A percentile compares a stretch with the other conserved stretches of the same genome.
These are phyloP conservation scores for Leccinellum luteum DNA, from an alignment of 768 basidiomycete genomes.

Conservation along the genomic window DNA sequence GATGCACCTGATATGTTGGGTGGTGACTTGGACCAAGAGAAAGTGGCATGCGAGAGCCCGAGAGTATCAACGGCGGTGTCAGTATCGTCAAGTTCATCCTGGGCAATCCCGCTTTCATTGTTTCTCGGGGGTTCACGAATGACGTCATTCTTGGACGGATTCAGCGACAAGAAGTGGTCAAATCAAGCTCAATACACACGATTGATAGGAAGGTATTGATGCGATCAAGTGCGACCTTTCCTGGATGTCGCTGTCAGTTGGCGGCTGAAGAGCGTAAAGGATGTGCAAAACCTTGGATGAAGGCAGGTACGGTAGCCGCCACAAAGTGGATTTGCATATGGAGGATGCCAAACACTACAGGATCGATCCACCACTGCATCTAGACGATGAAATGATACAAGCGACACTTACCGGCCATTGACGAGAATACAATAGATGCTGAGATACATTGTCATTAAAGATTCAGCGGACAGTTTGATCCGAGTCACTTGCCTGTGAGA, in stretches of 20 bases:
- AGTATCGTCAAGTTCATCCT: neutral
- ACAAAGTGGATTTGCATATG: neutral
- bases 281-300: slow-evolving; percentile 19
- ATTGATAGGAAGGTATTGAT: slow-evolving; percentile 6
- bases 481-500: slow-evolving; percentile 9
- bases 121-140: neutral
- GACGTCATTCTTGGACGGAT: slow-evolving; percentile 1
- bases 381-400: neutral
- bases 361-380: neutral
- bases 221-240: slow-evolving; percentile 9
- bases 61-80: neutral
- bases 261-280: slow-evolving; percentile 16
- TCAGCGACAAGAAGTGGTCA: neutral
- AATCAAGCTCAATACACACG: neutral
- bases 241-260: slow-evolving; percentile 13
- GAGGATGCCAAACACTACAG: slow-evolving; percentile 3
- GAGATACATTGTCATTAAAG: neutral
- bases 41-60: slow-evolving; percentile 6
- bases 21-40: slow-evolving; percentile 7
- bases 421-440: slow-evolving; percentile 12
- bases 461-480: neutral
- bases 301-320: neutral
- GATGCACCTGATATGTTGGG: neutral
- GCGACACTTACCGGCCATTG: slow-evolving; percentile 3
- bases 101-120: neutral